phyloP scores from a whole-genome alignment of 2,329 filamentous ascomycete genomes.

The Hysterium pulicare region DNA sequence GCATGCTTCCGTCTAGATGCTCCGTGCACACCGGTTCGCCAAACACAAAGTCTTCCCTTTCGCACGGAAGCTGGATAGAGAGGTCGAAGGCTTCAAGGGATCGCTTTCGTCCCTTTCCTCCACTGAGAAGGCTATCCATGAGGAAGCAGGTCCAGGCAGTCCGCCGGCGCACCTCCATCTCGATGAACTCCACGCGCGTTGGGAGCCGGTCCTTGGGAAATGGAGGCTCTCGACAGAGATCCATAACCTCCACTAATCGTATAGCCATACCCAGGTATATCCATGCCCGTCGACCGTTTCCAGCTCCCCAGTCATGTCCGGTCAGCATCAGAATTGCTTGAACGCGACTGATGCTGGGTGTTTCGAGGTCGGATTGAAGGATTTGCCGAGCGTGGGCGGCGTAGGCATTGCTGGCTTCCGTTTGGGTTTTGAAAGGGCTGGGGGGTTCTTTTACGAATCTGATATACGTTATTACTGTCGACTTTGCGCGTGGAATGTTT shows the following conservation, averaged over 20 bases:
- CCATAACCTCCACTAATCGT: constrained; percentile 40
- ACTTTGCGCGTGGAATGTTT: background rate
- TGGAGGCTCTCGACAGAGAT: constrained; percentile 36
- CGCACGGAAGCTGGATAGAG: constrained; percentile 39
- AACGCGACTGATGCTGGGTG: constrained; percentile 37
- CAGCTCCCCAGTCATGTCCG: constrained; percentile 47
- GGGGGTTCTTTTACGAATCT: constrained; percentile 39
- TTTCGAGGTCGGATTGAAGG: constrained; percentile 39
- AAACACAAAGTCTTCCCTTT: constrained; percentile 39
- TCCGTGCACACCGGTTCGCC: constrained; percentile 36
- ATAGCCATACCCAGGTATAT: constrained; percentile 43
- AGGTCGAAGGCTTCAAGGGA: constrained; percentile 34
- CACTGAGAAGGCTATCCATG: constrained; percentile 42
- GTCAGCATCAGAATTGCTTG: constrained; percentile 43
- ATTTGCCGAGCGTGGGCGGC: constrained; percentile 40
- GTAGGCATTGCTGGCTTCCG: constrained; percentile 41
- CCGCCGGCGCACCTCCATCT: constrained; percentile 38
- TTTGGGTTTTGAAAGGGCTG: constrained; percentile 33
- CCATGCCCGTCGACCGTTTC: constrained; percentile 40
- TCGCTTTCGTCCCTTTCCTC: constrained; percentile 39
- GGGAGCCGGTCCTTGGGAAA: constrained; percentile 27
- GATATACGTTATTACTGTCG: background rate
- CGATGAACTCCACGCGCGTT: constrained; percentile 39
- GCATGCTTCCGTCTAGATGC: constrained; percentile 28
- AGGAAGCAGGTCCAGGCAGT: constrained; percentile 43